These are phyloP conservation scores for Beauveria sp. DNA, from an alignment of 2,329 filamentous ascomycete species.

Conservation along the genomic window DNA sequence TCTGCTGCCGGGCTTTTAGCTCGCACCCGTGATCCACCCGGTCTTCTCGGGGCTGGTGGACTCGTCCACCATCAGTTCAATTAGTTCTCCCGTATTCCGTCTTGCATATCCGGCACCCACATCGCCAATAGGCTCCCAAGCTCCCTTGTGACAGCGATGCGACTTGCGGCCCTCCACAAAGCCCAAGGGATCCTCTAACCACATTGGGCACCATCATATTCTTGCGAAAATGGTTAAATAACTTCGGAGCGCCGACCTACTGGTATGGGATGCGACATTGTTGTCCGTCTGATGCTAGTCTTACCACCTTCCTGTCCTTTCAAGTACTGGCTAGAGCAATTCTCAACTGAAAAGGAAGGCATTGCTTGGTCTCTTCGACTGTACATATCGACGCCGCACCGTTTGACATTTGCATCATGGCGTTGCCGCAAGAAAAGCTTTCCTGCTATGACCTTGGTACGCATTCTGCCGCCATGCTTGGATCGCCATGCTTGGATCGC, in stretches of 20 bases:
- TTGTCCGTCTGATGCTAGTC: background rate
- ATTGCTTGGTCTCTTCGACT: background rate
- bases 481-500: background rate
- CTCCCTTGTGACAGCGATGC: background rate
- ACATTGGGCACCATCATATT: background rate
- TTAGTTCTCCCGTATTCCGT: background rate
- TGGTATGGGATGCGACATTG: background rate
- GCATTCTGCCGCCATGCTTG: background rate
- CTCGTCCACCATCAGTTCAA: background rate
- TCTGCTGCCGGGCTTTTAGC: conserved; percentile 14
- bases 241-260: background rate
- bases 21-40: background rate
- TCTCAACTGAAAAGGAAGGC: too few species aligned
- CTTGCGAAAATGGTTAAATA: background rate
- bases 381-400: background rate
- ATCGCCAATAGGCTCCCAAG: background rate
- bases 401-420: background rate
- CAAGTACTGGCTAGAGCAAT: too few species aligned
- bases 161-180: background rate
- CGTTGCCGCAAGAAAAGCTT: background rate
- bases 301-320: too few species aligned
- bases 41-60: background rate
- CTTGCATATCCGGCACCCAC: background rate
- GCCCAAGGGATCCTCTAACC: background rate
- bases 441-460: conserved; percentile 38